Percentiles rank a stretch among this genome's conserved stretches.
Evolutionary conservation across 164 flowering plant species (phyloP).

Genomic region (Stephania japonica): DNA sequence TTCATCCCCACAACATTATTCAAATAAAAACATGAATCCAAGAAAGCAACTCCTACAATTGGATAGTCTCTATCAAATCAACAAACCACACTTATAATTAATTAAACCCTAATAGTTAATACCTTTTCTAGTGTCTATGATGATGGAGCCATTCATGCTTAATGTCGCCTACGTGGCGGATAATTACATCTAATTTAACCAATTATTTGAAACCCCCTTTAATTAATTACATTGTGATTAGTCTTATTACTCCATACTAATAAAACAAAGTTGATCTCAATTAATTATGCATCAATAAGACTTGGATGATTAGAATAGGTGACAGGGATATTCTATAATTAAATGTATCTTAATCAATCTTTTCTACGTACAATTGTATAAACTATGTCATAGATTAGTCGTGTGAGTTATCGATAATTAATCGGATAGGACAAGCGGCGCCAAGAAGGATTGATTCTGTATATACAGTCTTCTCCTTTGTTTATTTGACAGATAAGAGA

Average conservation of each 20-base stretch:
- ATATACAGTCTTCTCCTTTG: not conserved
- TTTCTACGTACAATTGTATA: not conserved
- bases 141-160: not conserved
- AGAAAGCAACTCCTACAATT: conserved; percentile 2
- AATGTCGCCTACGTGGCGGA: not conserved
- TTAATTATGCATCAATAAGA: too few species aligned
- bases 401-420: not conserved
- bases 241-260: not conserved
- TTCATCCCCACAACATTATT: not conserved
- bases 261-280: not conserved
- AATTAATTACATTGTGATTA: not conserved
- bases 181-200: not conserved
- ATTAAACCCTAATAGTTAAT: not conserved
- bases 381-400: not conserved
- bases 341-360: not conserved
- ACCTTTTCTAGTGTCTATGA: not conserved
- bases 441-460: not conserved
- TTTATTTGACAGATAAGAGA: not conserved
- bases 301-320: not conserved
- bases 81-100: not conserved
- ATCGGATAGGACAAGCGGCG: not conserved
- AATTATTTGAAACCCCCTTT: not conserved
- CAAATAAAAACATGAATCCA: not conserved
- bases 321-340: not conserved
- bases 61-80: conserved; percentile 1